phyloP scores from a whole-genome alignment of 306 rosid species.

The Acacia acuminata region DNA sequence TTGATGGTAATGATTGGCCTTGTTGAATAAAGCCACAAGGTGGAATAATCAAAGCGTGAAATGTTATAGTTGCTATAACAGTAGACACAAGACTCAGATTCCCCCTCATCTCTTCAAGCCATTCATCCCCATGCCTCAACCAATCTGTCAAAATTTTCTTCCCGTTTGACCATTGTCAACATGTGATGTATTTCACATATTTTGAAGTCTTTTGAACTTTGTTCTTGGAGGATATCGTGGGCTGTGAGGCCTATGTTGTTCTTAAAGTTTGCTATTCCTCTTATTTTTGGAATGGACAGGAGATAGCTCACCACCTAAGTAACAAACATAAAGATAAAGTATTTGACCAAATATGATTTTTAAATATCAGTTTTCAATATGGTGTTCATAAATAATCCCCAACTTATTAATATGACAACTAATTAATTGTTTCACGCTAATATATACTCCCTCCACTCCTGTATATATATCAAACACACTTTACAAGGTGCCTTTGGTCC shows the following conservation, averaged over 20 bases:
- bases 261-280: not conserved
- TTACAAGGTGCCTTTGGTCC: too few relatives aligned
- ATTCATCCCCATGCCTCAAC: too few relatives aligned
- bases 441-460: too few relatives aligned
- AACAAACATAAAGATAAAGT: not conserved
- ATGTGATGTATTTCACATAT: not conserved
- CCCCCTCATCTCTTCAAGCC: too few relatives aligned
- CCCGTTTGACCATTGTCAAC: not conserved
- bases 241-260: not conserved
- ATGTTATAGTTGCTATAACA: not conserved
- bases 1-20: not conserved
- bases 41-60: not conserved
- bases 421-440: too few relatives aligned
- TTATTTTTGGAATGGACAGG: not conserved
- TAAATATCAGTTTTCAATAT: too few relatives aligned
- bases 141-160: too few relatives aligned
- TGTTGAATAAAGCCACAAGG: not conserved
- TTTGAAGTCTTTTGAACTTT: not conserved
- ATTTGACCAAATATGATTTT: not conserved
- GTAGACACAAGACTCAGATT: too few relatives aligned
- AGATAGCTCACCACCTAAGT: not conserved
- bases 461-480: too few relatives aligned
- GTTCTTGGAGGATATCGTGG: not conserved
- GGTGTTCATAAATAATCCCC: not conserved
- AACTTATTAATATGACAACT: too few relatives aligned